Evolutionary conservation across 352 stramenopile genomes (phyloP).

Genomic region (Phytophthora brassicae): DNA sequence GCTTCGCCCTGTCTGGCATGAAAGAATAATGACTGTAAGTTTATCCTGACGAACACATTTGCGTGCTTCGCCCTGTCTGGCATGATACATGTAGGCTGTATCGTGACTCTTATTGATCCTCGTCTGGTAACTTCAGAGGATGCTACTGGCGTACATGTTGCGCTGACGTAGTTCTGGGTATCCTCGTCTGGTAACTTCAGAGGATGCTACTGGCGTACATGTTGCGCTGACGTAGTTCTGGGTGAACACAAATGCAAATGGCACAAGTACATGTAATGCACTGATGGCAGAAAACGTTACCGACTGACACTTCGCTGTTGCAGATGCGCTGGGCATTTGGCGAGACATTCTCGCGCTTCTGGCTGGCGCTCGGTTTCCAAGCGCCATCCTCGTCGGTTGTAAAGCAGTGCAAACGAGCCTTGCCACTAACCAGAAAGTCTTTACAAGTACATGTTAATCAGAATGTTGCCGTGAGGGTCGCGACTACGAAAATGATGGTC

Average conservation of each 20-base stretch:
- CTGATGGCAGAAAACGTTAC: too few species aligned
- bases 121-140: conserved; percentile 25
- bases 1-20: conserved; percentile 7
- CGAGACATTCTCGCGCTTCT: conserved; percentile 21
- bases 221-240: too few species aligned
- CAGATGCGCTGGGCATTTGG: too few species aligned
- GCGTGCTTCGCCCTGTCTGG: conserved; percentile 2
- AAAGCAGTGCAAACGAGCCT: conserved; percentile 17
- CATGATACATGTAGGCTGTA: conserved; percentile 12
- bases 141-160: conserved; percentile 12
- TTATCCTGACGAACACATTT: not conserved
- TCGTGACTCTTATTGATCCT: conserved; percentile 20
- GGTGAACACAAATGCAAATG: too few species aligned
- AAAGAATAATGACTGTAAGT: too few species aligned
- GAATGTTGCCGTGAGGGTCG: conserved; percentile 22
- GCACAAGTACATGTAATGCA: too few species aligned
- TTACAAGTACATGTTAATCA: conserved; percentile 21
- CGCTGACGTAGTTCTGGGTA: too few species aligned
- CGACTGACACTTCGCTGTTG: too few species aligned
- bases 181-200: conserved; percentile 25
- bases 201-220: conserved; percentile 18
- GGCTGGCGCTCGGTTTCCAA: too few species aligned
- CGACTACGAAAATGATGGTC: conserved; percentile 24
- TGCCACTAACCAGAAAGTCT: conserved; percentile 15
- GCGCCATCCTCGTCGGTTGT: too few species aligned